Base-by-base conservation (phyloP, 257 asterid genomes). In the Primulina eburnea region DNA sequence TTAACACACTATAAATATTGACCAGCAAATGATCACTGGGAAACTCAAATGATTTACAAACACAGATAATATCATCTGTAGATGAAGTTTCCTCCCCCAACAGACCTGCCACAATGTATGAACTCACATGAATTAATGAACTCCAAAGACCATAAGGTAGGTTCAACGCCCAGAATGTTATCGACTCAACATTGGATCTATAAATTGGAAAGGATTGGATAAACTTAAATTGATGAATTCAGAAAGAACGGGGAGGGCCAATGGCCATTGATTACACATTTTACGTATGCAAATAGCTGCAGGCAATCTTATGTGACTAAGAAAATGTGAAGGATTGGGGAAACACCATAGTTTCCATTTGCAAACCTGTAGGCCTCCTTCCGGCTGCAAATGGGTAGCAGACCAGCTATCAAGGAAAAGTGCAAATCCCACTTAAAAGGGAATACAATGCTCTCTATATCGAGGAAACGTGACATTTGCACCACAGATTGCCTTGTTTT, bases 11-110 rank as follows among this genome's bases (percentile, higher is more conserved):
- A 34, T 7, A 34, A 34, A 34, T 7, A 34, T 34, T 34, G 38
- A 34, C 38, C 82, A 82, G 86, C 77, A 91, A 63, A 61, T 85
- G 78, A 50, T 86, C 87, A 53, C 80, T 71, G 8, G 84, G 87
- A 73, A 83, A 86, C 70, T 83, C 95, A 72, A 75, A 62, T 32
- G 91, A 81, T 68, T 79, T 80, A 73, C 83, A 70, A 28, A 89
- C 79, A 74, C 38, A 34, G 38, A 34, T 34, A 34, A 6, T 34
- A 34, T 34, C 38, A 34, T 34, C 95, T 37, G 77, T 32, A 40
- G 93, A 84, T 28, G 95, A 85, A 37, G 96, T 65, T 62, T 88
- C 91, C 68, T 88, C 74, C 6, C 82, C 75, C 18, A 69, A 33
- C 30, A 86, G 76, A 77, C 87, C 97, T 92, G 84, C 62, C 73